phyloP scores from a whole-genome alignment of 345 rosid genomes.

The Hibiscus mutabilis region DNA sequence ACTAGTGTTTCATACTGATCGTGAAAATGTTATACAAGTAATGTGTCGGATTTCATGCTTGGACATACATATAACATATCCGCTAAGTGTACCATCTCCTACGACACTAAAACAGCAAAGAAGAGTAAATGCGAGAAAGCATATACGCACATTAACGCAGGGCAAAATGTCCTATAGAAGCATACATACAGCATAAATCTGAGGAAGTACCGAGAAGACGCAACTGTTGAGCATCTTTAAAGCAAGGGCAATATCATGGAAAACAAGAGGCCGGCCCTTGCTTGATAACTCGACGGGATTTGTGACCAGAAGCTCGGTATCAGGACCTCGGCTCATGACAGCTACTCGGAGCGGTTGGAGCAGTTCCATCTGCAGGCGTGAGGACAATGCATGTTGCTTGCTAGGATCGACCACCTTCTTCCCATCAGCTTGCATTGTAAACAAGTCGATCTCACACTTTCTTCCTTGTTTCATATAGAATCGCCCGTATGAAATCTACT shows the following conservation, averaged over 20 bases:
- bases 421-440: constrained; percentile 77
- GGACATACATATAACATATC: background rate
- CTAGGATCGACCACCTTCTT: constrained; percentile 74
- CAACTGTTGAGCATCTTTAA: constrained; percentile 63
- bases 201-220: constrained; percentile 67
- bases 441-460: constrained; percentile 81
- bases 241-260: constrained; percentile 76
- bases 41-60: background rate
- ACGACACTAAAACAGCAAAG: background rate
- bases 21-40: background rate
- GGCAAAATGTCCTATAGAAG: background rate
- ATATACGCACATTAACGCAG: background rate
- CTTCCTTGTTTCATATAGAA: constrained; percentile 47
- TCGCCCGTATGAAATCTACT: constrained; percentile 91
- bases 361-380: constrained; percentile 63
- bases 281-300: constrained; percentile 92
- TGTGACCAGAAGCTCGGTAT: constrained; percentile 78
- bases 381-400: constrained; percentile 59
- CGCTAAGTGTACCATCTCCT: too few relatives aligned
- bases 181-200: background rate
- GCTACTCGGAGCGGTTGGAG: constrained; percentile 79
- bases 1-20: background rate
- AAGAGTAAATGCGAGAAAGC: background rate
- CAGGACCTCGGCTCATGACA: constrained; percentile 80
- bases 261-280: constrained; percentile 93